Evolutionary conservation across 2,329 filamentous ascomycete species (phyloP).

Genomic region (Colletotrichum acutatum): DNA sequence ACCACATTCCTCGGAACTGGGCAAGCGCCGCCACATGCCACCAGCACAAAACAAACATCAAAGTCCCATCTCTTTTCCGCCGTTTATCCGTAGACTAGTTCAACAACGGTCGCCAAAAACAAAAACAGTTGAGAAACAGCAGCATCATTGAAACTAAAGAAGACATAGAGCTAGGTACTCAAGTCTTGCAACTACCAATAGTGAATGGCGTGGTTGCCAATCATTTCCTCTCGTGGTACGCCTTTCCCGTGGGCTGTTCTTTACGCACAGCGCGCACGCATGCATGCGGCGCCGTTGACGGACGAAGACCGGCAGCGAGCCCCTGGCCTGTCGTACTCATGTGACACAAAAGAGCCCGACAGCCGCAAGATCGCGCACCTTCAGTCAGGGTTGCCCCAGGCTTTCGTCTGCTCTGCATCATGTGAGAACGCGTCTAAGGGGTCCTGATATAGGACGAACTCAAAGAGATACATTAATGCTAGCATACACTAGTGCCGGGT

Average conservation of each 20-base stretch:
- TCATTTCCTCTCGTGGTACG: background rate
- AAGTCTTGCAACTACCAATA: background rate
- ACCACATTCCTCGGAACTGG: background rate
- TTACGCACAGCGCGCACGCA: no score
- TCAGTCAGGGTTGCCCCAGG: background rate
- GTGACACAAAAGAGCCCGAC: background rate
- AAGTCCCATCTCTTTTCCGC: background rate
- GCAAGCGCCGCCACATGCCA: background rate
- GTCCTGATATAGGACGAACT: no score
- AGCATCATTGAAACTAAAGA: background rate
- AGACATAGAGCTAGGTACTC: background rate
- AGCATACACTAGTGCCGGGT: no score
- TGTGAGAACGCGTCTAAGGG: background rate
- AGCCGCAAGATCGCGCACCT: constrained; percentile 17
- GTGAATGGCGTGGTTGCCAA: background rate
- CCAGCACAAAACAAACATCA: background rate
- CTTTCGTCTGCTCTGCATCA: background rate
- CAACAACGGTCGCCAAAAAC: background rate
- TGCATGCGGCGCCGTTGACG: no score
- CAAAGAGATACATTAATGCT: no score
- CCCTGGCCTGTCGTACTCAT: background rate
- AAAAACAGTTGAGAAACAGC: background rate
- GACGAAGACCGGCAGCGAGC: no score
- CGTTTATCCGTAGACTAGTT: background rate
- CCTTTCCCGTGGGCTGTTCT: no score